These are phyloP conservation scores for Aspergillus sp. DNA, from an alignment of 2,329 filamentous ascomycete genomes.

Conservation along the genomic window DNA sequence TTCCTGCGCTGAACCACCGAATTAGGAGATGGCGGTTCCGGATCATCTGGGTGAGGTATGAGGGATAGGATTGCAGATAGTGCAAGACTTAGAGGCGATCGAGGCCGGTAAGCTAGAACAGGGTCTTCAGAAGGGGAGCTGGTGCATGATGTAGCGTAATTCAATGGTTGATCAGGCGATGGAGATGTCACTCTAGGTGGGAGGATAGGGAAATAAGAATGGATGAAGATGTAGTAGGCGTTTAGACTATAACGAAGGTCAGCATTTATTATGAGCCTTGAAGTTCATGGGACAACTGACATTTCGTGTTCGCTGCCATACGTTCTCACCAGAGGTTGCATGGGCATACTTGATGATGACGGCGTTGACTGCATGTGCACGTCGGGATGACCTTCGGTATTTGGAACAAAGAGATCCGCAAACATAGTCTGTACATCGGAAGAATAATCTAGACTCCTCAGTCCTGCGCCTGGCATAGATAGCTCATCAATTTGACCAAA, in stretches of 20 bases:
- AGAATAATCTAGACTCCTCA: slow-evolving; percentile 34
- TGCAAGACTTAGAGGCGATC: slow-evolving; percentile 39
- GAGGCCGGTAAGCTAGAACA: slow-evolving; percentile 29
- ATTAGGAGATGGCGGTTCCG: slow-evolving; percentile 27
- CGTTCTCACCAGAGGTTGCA: slow-evolving; percentile 28
- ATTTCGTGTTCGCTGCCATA: slow-evolving; percentile 38
- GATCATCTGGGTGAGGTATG: slow-evolving; percentile 36
- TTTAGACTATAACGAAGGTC: slow-evolving; percentile 29
- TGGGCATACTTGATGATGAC: slow-evolving; percentile 18
- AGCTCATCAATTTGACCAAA: slow-evolving; percentile 37
- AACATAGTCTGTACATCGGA: slow-evolving; percentile 33
- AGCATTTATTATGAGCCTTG: slow-evolving; percentile 5
- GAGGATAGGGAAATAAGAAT: slow-evolving; percentile 40
- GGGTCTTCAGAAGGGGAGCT: slow-evolving; percentile 25
- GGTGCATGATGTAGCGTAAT: slow-evolving; percentile 23
- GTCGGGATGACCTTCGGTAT: slow-evolving; percentile 17
- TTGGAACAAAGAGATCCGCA: slow-evolving; percentile 26
- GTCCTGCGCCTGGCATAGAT: slow-evolving; percentile 33
- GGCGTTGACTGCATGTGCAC: slow-evolving; percentile 23
- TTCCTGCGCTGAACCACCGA: slow-evolving; percentile 32
- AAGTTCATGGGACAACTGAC: slow-evolving; percentile 19
- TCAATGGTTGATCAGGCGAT: slow-evolving; percentile 27
- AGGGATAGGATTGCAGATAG: slow-evolving; percentile 38
- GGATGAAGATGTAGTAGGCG: slow-evolving; percentile 42
- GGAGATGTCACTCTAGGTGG: slow-evolving; percentile 29